phyloP scores from a whole-genome alignment of 106 monocot genomes.

The Acorus gramineus region DNA sequence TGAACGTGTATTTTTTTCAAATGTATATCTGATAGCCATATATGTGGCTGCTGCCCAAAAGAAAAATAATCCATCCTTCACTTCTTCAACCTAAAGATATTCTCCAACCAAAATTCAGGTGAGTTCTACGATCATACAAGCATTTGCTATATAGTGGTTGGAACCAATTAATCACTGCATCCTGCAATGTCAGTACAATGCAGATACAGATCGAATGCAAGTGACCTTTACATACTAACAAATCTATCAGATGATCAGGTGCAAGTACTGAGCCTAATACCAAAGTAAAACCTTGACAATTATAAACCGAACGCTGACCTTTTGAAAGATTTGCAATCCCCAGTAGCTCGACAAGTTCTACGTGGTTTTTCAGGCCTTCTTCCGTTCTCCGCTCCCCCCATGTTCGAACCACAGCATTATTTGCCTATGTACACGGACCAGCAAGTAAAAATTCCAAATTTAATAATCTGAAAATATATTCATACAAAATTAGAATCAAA shows the following conservation, averaged over 20 bases:
- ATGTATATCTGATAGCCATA: too few species aligned
- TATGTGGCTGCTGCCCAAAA: too few species aligned
- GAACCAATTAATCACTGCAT: too few species aligned
- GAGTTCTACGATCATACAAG: too few species aligned
- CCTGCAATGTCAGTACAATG: too few species aligned
- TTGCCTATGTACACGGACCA: constrained; percentile 27
- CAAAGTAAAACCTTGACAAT: neutral
- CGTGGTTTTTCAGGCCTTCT: constrained; percentile 69
- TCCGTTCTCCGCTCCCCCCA: constrained; percentile 58
- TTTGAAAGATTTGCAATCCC: constrained; percentile 73
- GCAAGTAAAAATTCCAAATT: neutral
- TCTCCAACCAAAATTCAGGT: too few species aligned
- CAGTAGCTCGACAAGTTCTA: constrained; percentile 77
- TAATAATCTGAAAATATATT: neutral
- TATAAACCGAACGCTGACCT: constrained; percentile 25
- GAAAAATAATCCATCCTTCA: too few species aligned
- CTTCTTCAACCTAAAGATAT: too few species aligned
- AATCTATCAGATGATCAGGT: neutral
- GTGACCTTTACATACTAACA: neutral
- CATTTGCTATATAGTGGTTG: too few species aligned
- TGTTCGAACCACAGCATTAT: constrained; percentile 58
- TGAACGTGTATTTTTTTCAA: too few species aligned
- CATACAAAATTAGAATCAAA: neutral
- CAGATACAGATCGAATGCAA: too few species aligned
- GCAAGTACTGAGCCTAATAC: too few species aligned